Evolutionary conservation across 257 asterid species (phyloP).

Genomic region (Voacanga thouarsii): DNA sequence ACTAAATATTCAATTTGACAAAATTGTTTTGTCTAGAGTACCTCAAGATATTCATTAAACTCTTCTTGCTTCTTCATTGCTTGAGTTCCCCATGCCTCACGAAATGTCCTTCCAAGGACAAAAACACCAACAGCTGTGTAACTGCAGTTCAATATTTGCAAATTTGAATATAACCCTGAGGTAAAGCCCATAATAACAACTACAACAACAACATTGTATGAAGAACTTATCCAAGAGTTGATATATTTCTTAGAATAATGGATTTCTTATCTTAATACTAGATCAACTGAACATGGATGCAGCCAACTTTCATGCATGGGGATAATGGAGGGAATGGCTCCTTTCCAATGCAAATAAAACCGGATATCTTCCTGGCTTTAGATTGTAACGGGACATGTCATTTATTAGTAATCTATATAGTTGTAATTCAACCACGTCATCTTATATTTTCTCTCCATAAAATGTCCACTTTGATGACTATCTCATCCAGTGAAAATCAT

Average conservation of each 20-base stretch:
- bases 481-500: too few relatives aligned
- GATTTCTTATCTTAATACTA: not conserved
- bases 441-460: too few relatives aligned
- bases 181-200: slow-evolving; percentile 3
- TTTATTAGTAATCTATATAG: too few relatives aligned
- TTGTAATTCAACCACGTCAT: too few relatives aligned
- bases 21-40: slow-evolving; percentile 16
- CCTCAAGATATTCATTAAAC: slow-evolving; percentile 95
- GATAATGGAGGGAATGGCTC: too few relatives aligned
- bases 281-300: not conserved
- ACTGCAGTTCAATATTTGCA: slow-evolving; percentile 34
- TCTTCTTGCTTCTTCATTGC: slow-evolving; percentile 86
- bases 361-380: too few relatives aligned
- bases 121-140: slow-evolving; percentile 98
- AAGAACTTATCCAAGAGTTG: slow-evolving; percentile 3
- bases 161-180: not conserved
- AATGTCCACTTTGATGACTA: too few relatives aligned
- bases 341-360: too few relatives aligned
- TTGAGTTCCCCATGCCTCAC: slow-evolving; percentile 87
- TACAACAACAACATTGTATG: slow-evolving; percentile 18
- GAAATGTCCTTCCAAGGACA: slow-evolving; percentile 89
- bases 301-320: not conserved
- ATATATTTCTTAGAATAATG: not conserved
- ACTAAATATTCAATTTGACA: not conserved
- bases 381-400: too few relatives aligned